phyloP scores from a whole-genome alignment of 257 asterid genomes.

The Capsicum chinense region DNA sequence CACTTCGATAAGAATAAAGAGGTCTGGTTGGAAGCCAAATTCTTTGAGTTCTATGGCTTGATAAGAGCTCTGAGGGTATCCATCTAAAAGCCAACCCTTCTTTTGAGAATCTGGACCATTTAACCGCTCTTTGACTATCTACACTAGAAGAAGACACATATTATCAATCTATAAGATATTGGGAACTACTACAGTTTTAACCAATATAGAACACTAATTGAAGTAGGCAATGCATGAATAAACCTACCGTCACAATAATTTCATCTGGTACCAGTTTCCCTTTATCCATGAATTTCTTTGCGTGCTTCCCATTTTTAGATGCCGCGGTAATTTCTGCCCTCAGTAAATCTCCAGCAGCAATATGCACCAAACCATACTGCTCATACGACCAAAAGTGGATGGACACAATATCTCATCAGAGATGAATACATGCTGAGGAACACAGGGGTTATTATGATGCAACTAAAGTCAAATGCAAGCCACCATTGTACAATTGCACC shows the following conservation, averaged over 20 bases:
- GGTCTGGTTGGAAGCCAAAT: slow-evolving; percentile 78
- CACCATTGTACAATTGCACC: not conserved
- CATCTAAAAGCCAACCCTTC: slow-evolving; percentile 97
- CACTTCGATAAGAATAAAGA: slow-evolving; percentile 86
- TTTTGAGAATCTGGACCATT: slow-evolving; percentile 67
- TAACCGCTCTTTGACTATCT: slow-evolving; percentile 94
- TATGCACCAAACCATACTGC: slow-evolving; percentile 94
- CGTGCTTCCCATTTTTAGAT: slow-evolving; percentile 87
- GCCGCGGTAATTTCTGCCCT: slow-evolving; percentile 92
- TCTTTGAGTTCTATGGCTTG: slow-evolving; percentile 85
- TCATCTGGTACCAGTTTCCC: slow-evolving; percentile 96
- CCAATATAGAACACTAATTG: not conserved
- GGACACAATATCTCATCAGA: slow-evolving; percentile 35
- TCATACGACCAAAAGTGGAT: slow-evolving; percentile 34
- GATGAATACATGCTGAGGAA: slow-evolving; percentile 24
- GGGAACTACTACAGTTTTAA: not conserved
- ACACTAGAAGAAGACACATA: slow-evolving; percentile 33
- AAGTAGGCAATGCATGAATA: slow-evolving; percentile 1
- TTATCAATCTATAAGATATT: not conserved
- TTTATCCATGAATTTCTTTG: slow-evolving; percentile 90
- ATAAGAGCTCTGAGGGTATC: slow-evolving; percentile 91
- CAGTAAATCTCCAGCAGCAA: slow-evolving; percentile 96
- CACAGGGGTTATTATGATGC: slow-evolving; percentile 6
- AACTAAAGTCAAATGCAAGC: not conserved
- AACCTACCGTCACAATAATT: slow-evolving; percentile 85